Evolutionary conservation across 1,284 basidiomycete genomes (phyloP).

Genomic region (Cerioporus squamosus): DNA sequence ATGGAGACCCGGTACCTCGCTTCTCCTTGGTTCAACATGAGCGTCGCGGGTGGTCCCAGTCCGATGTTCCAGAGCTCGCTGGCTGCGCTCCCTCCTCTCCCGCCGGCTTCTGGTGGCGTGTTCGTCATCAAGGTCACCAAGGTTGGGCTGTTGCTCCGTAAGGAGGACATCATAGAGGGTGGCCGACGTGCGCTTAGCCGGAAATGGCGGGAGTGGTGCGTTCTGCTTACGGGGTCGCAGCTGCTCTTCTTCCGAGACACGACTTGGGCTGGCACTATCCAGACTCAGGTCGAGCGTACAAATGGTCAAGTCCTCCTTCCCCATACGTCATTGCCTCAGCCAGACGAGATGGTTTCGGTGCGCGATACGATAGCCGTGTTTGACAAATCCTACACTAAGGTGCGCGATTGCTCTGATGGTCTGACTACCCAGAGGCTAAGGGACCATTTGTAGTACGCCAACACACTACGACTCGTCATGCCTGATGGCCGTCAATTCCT

Average conservation of each 20-base stretch:
- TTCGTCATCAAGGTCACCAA: slow-evolving; percentile 80
- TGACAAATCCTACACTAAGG: slow-evolving; percentile 80
- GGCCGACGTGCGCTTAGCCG: slow-evolving; percentile 77
- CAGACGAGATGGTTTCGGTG: slow-evolving; percentile 87
- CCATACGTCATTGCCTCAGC: slow-evolving; percentile 69
- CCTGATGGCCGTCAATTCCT: slow-evolving; percentile 82
- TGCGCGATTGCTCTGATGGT: slow-evolving; percentile 34
- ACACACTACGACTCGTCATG: slow-evolving; percentile 80
- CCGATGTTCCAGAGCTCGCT: slow-evolving; percentile 26
- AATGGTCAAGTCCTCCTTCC: slow-evolving; percentile 50
- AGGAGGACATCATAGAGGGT: slow-evolving; percentile 80
- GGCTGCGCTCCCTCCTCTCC: slow-evolving; percentile 19
- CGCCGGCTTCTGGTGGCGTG: slow-evolving; percentile 36
- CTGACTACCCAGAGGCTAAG: not conserved
- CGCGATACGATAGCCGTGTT: slow-evolving; percentile 80
- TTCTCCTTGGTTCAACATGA: slow-evolving; percentile 54
- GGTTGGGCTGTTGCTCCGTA: slow-evolving; percentile 81
- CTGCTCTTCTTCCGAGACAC: slow-evolving; percentile 92
- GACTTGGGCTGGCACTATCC: slow-evolving; percentile 64
- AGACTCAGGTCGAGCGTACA: slow-evolving; percentile 51
- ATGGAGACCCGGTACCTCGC: slow-evolving; percentile 44
- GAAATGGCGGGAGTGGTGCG: slow-evolving; percentile 90
- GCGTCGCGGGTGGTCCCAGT: slow-evolving; percentile 40
- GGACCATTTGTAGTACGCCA: slow-evolving; percentile 35
- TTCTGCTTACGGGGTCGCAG: slow-evolving; percentile 89